Conservation (phyloP, 2,329 filamentous ascomycete species). For the Fusarium staphyleae region DNA sequence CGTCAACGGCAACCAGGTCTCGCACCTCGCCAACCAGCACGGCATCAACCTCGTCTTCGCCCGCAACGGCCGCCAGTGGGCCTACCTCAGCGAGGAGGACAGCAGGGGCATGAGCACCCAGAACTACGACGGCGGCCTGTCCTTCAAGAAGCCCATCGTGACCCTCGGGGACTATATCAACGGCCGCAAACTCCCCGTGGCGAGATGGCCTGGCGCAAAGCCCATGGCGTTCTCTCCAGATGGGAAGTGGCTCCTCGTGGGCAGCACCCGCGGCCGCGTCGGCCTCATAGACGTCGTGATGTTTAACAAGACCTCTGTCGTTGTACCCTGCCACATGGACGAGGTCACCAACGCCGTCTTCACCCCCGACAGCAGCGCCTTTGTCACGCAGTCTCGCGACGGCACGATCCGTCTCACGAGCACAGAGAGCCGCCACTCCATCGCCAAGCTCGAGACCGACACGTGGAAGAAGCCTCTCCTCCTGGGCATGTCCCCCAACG, state of each 20-base stretch:
- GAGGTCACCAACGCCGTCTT: constrained; percentile 40
- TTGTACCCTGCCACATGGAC: constrained; percentile 37
- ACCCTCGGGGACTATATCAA: constrained; percentile 38
- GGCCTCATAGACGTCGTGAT: constrained; percentile 32
- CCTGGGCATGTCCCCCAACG: constrained; percentile 41
- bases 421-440: constrained; percentile 23
- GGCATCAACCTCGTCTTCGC: constrained; percentile 38
- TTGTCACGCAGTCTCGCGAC: constrained; percentile 40
- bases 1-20: constrained; percentile 31
- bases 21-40: constrained; percentile 32
- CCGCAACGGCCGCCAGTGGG: constrained; percentile 34
- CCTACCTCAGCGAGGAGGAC: constrained; percentile 40
- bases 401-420: constrained; percentile 41
- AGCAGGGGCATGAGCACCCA: constrained; percentile 27
- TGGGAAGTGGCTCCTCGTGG: constrained; percentile 36
- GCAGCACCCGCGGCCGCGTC: constrained; percentile 34
- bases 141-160: constrained; percentile 36
- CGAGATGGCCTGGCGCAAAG: constrained; percentile 33
- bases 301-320: constrained; percentile 21
- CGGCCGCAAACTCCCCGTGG: constrained; percentile 24
- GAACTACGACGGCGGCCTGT: constrained; percentile 30
- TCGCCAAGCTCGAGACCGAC: constrained; percentile 43
- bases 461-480: constrained; percentile 40
- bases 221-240: constrained; percentile 39
- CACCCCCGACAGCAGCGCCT: constrained; percentile 34